Conservation (phyloP, 768 basidiomycete genomes). For the Erythrobasidium yunnanense region DNA sequence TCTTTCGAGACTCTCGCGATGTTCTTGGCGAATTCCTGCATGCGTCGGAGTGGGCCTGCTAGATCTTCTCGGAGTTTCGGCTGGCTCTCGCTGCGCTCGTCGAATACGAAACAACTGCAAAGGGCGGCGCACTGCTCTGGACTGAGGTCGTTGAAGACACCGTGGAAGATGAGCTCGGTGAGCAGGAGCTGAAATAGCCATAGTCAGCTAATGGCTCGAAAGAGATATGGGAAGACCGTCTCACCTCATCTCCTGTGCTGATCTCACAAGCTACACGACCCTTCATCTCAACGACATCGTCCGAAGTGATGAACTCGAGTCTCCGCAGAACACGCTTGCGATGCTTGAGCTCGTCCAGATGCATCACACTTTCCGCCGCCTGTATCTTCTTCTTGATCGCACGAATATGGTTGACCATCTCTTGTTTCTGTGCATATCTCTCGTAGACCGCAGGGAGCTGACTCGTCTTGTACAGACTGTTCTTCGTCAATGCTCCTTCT, state of each 20-base stretch:
- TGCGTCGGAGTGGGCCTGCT: constrained; percentile 76
- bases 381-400: constrained; percentile 74
- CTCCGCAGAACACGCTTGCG: constrained; percentile 87
- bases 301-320: constrained; percentile 72
- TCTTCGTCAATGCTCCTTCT: constrained; percentile 72
- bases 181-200: constrained; percentile 51
- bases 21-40: constrained; percentile 88
- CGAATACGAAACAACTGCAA: constrained; percentile 95
- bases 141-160: constrained; percentile 75
- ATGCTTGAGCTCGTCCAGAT: constrained; percentile 90
- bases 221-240: background rate
- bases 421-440: constrained; percentile 64
- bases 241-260: constrained; percentile 76
- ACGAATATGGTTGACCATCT: constrained; percentile 58
- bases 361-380: constrained; percentile 79
- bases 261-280: constrained; percentile 98
- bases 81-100: constrained; percentile 84
- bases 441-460: constrained; percentile 71
- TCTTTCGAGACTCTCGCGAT: constrained; percentile 97
- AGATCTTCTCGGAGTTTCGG: constrained; percentile 86
- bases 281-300: constrained; percentile 95
- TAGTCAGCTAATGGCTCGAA: background rate
- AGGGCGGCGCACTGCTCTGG: constrained; percentile 89
- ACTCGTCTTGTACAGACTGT: constrained; percentile 66
- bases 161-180: constrained; percentile 95